Evolutionary conservation across 306 rosid genomes (phyloP), one percentile per base, ranked within the genome.

Genomic region (Cicer yamashitae): DNA sequence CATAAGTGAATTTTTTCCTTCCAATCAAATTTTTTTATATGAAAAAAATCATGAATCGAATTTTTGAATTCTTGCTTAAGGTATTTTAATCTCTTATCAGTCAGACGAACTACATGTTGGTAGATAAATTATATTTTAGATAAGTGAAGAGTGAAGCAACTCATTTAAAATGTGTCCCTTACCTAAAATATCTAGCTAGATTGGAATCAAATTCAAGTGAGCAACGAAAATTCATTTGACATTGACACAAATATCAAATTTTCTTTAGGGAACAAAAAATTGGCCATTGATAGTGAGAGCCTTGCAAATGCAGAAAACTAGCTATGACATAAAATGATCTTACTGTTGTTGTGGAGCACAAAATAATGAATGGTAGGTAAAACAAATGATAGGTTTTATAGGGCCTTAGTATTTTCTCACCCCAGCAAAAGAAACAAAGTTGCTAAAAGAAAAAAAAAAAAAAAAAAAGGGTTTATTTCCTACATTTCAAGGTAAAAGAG

Each of bases 361-460:
- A 71, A 77, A 77, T 72, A 63, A 77, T 82, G 41, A 52, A 20
- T 47, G 48, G 73, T 82, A 48, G 79, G 72, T 82, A 48, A 82
- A 77, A 8, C 52, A 71, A 77, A 65, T 82, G 50, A 77, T 71
- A 74, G 48, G 14, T 71, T 63, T 50, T 9, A 14, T 30, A 34
- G 43, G 60, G 11, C 40, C 53, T 51, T 18, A 18, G 11, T 18
- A 75, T 68, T 81, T 69, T 60, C 39, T 17, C 65, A 43, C 30
- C 51, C 56, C 11, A 46, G 7, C 41, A 41, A 64, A 3, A 46
- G 13, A 25, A 47, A 14, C 17, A 48, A 25, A 41, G 50, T 58
- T 56, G 52, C 46, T 41, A 71, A 58, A 68, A 60, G 67, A 11
- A 17, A 20, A 40, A 60, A 58, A 50, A 34, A 38, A 10, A 25